These are phyloP conservation scores for Lipomyces starkeyi DNA, from an alignment of 805 yeast species.

Conservation along the genomic window DNA sequence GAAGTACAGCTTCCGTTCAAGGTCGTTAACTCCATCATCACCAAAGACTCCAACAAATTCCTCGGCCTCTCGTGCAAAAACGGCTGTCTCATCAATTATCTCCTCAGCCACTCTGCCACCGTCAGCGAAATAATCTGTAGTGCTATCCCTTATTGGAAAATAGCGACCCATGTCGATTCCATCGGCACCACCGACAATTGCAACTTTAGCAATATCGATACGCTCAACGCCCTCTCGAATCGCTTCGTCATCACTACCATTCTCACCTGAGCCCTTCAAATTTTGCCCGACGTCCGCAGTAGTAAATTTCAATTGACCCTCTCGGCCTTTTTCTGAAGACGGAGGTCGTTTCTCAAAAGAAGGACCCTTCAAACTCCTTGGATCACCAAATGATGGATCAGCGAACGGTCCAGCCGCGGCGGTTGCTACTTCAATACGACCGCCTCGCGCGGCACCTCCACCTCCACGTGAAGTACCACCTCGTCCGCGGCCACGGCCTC, in stretches of 20 bases:
- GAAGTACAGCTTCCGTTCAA: slow-evolving; percentile 46
- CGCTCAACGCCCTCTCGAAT: slow-evolving; percentile 35
- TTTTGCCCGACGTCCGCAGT: background rate
- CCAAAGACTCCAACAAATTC: slow-evolving; percentile 20
- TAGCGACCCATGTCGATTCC: slow-evolving; percentile 23
- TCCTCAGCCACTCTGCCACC: slow-evolving; percentile 21
- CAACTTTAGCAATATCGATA: slow-evolving; percentile 25
- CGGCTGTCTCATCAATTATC: slow-evolving; percentile 19
- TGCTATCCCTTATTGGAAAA: slow-evolving; percentile 31
- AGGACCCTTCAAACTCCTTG: slow-evolving; percentile 11
- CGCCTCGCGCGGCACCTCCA: slow-evolving; percentile 21
- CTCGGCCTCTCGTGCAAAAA: slow-evolving; percentile 16
- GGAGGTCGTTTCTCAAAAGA: background rate
- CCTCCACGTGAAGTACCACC: slow-evolving; percentile 2
- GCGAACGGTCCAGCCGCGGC: slow-evolving; percentile 36
- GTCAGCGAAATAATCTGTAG: background rate
- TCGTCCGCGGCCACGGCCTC: slow-evolving; percentile 25
- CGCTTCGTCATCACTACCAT: slow-evolving; percentile 27
- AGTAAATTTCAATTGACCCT: slow-evolving; percentile 51
- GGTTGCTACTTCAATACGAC: slow-evolving; percentile 19
- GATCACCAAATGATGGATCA: slow-evolving; percentile 33
- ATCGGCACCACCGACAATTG: slow-evolving; percentile 11
- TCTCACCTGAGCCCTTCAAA: background rate
- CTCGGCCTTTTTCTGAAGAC: slow-evolving; percentile 25
- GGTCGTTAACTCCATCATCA: slow-evolving; percentile 16